phyloP scores from a whole-genome alignment of 768 basidiomycete species.

The Mycena latifolia region DNA sequence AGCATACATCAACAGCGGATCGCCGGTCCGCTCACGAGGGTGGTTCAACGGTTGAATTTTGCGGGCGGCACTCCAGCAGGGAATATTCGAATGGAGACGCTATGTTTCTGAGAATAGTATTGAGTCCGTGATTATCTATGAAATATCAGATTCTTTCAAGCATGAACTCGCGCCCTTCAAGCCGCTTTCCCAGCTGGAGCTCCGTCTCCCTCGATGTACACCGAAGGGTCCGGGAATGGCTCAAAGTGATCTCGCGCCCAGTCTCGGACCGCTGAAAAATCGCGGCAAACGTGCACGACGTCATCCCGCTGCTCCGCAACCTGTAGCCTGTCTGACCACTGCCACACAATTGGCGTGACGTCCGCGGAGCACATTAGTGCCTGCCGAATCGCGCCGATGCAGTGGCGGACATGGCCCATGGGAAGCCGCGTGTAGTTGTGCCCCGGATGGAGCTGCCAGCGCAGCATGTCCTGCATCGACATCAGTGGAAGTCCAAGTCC shows the following conservation, averaged over 20 bases:
- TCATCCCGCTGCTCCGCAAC: slow-evolving; percentile 19
- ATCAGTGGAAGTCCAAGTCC: not conserved
- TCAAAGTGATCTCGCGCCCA: slow-evolving; percentile 8
- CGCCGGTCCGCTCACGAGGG: too few relatives aligned
- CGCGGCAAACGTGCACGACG: slow-evolving; percentile 19
- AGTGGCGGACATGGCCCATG: slow-evolving; percentile 31
- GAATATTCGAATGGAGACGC: too few relatives aligned
- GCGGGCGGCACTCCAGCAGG: too few relatives aligned
- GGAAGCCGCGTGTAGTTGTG: slow-evolving; percentile 35
- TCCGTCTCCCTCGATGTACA: not conserved
- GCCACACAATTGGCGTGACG: slow-evolving; percentile 37
- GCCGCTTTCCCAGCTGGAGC: too few relatives aligned
- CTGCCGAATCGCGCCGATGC: slow-evolving; percentile 41
- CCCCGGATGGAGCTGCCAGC: slow-evolving; percentile 38
- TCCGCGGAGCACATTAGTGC: slow-evolving; percentile 42
- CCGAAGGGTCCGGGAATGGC: not conserved
- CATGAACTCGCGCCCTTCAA: too few relatives aligned
- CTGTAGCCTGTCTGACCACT: slow-evolving; percentile 10
- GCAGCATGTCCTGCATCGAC: slow-evolving; percentile 33
- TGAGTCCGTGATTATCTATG: too few relatives aligned
- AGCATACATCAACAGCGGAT: too few relatives aligned
- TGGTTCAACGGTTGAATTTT: too few relatives aligned
- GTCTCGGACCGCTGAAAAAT: not conserved
- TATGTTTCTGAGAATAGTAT: too few relatives aligned
- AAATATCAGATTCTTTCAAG: too few relatives aligned